Evolutionary conservation across 2,329 filamentous ascomycete genomes (phyloP).

Genomic region (Calycina herbarum): DNA sequence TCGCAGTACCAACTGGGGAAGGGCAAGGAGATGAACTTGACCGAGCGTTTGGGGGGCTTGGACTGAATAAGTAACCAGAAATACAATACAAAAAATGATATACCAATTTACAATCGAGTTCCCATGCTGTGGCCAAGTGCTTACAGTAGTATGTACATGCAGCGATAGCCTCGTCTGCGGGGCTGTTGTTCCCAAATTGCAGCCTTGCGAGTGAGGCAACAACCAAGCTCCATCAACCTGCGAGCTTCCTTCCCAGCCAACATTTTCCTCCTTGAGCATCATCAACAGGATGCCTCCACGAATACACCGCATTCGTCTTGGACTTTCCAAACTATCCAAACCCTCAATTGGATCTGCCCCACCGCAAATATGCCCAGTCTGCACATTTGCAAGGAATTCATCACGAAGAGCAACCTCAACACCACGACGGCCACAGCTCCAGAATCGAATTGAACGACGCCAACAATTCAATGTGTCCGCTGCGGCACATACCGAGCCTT

Average conservation of each 20-base stretch:
- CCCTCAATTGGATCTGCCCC: conserved; percentile 19
- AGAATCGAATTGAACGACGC: conserved; percentile 21
- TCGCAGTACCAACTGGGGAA: conserved; percentile 40
- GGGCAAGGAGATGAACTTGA: conserved; percentile 54
- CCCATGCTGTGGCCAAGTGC: neutral
- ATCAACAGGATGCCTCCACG: conserved; percentile 36
- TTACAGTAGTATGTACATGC: neutral
- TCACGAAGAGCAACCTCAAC: conserved; percentile 7
- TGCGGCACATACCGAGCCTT: conserved; percentile 8
- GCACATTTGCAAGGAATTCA: conserved; percentile 21
- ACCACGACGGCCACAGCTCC: conserved; percentile 5
- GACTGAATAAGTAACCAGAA: conserved; percentile 33
- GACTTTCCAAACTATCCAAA: conserved; percentile 19
- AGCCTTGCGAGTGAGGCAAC: conserved; percentile 9
- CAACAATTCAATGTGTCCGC: conserved; percentile 19
- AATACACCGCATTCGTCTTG: conserved; percentile 29
- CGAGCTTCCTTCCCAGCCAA: neutral
- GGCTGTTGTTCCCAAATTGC: neutral
- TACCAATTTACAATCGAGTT: neutral
- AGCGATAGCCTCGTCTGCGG: neutral
- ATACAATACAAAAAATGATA: neutral
- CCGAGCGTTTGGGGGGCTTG: conserved; percentile 51
- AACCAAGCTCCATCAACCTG: conserved; percentile 7
- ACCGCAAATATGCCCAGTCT: conserved; percentile 32
- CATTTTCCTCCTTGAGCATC: neutral